Evolutionary conservation across 176 grass and related monocot species (phyloP).

Genomic region (Cenchrus americanus): DNA sequence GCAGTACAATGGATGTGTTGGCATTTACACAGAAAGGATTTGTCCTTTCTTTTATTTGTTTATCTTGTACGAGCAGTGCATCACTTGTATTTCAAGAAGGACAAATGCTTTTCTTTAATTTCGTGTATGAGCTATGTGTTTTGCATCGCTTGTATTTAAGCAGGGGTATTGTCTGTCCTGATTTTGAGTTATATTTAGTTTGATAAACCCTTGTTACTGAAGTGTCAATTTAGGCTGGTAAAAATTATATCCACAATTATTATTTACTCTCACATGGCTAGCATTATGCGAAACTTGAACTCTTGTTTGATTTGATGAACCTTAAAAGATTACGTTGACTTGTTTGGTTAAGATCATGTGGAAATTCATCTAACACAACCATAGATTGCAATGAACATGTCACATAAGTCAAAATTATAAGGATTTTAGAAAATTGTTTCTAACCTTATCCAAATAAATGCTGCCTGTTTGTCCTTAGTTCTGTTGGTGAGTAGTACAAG

Average conservation of each 20-base stretch:
- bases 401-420: slow-evolving; percentile 11
- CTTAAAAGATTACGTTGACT: background rate
- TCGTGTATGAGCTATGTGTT: background rate
- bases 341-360: background rate
- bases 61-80: background rate
- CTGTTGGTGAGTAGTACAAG: background rate
- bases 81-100: background rate
- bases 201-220: background rate
- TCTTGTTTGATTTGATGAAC: slow-evolving; percentile 26
- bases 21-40: background rate
- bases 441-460: slow-evolving; percentile 1
- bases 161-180: background rate
- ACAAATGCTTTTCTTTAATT: background rate
- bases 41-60: slow-evolving; percentile 1
- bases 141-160: background rate
- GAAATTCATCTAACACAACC: background rate
- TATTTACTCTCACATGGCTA: background rate
- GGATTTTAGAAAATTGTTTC: background rate
- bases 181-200: slow-evolving; percentile 9
- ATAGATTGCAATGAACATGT: background rate
- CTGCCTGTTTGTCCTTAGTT: background rate
- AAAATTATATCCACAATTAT: background rate
- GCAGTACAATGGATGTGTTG: background rate
- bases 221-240: background rate
- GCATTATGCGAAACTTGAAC: background rate